Base-by-base conservation (phyloP, 352 stramenopile genomes). In the Peronospora destructor region DNA sequence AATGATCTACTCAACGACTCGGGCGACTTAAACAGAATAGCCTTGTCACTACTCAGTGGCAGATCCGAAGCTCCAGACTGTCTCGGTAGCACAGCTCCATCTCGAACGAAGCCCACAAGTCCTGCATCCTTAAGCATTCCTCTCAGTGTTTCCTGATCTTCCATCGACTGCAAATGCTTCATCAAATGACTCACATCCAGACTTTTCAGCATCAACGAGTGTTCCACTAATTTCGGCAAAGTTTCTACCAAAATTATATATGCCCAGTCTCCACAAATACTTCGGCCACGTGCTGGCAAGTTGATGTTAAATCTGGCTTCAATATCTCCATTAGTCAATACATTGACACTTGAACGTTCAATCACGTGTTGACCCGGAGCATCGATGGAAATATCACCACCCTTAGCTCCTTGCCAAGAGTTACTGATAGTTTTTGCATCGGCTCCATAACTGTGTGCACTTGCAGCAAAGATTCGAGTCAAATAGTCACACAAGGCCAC, bases 291-390 rank as follows among this genome's bases (percentile, higher is more conserved):
- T 12, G 95, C 95, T 4, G 94, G 95, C 28, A 98, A 78, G 45
- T 96, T 97, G 51, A 98, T 88, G 23, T 91, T 97, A 61, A 98
- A 96, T 41, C 96, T 83, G 12, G 79, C 89, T 54, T 97, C 84
- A 4, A 98, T 64, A 36, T 81, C 72, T 29, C 93, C 94, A 37
- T 71, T 71, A 8, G 75, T 60, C 16, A 74, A 49, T 17, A 98
- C 68, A 37, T 81, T 77, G 14, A 97, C 73, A 17, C 85, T 93
- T 32, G 85, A 95, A 34, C 95, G 88, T 63, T 97, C 87, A 25
- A 98, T 82, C 17, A 98, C 87, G 52, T 98, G 84, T 68, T 98
- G 94, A 6, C 76, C 85, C 0, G 93, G 93, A 12, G 74, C 63
- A 38, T 97, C 78, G 57, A 98, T 97, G 49, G 78, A 86, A 39